A percentile compares a stretch with the other conserved stretches of the same genome.
These are phyloP conservation scores for Komagataella pseudopastoris DNA, from an alignment of 805 yeast genomes.

Conservation along the genomic window DNA sequence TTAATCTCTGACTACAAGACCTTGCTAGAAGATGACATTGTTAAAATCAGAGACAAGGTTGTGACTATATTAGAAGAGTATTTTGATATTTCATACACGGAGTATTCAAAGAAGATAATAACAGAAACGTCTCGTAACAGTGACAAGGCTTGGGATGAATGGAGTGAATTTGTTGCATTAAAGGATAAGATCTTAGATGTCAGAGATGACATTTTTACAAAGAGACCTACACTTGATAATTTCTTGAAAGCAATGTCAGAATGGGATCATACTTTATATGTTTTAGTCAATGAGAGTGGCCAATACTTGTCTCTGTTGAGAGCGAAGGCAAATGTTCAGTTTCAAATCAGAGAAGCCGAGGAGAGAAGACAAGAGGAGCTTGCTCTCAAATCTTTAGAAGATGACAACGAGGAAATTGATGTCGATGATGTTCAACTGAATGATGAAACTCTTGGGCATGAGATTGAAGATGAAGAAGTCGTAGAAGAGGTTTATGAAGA, in stretches of 20 bases:
- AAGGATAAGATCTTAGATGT: slow-evolving; percentile 40
- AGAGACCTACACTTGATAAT: slow-evolving; percentile 16
- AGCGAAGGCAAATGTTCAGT: slow-evolving; percentile 43
- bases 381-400: not conserved
- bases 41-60: slow-evolving; percentile 24
- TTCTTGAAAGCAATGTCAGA: slow-evolving; percentile 20
- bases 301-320: slow-evolving; percentile 43
- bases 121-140: slow-evolving; percentile 13
- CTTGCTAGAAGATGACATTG: slow-evolving; percentile 17
- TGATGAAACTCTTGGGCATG: slow-evolving; percentile 7
- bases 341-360: slow-evolving; percentile 37
- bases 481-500: not conserved
- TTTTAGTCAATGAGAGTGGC: slow-evolving; percentile 44
- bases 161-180: slow-evolving; percentile 47
- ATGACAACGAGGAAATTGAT: not conserved
- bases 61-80: slow-evolving; percentile 64
- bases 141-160: slow-evolving; percentile 33
- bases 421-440: not conserved
- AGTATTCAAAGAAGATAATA: slow-evolving; percentile 49
- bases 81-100: slow-evolving; percentile 52
- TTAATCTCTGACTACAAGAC: slow-evolving; percentile 17
- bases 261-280: slow-evolving; percentile 30
- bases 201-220: slow-evolving; percentile 35
- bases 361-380: slow-evolving; percentile 13
- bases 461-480: slow-evolving; percentile 5